A percentile compares a stretch with the other conserved stretches of the same genome.
These are phyloP conservation scores for Lepiota brunneoincarnata DNA, from an alignment of 768 basidiomycete species.

Conservation along the genomic window DNA sequence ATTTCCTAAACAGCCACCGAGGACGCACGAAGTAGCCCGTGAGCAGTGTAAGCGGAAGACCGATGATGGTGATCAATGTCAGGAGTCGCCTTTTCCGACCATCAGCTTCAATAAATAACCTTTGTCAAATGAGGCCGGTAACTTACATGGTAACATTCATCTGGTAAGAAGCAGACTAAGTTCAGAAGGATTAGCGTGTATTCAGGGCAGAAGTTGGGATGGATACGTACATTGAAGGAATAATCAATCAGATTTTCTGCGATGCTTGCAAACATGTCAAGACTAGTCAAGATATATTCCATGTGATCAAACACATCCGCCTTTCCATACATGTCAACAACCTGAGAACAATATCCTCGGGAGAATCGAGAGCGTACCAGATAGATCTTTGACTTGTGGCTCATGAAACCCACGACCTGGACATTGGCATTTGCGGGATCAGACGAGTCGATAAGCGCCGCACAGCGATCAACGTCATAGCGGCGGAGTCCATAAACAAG, in stretches of 20 bases:
- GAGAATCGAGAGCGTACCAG: conserved; percentile 35
- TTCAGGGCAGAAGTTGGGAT: not conserved
- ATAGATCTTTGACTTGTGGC: conserved; percentile 67
- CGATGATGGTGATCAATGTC: conserved; percentile 68
- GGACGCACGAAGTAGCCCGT: conserved; percentile 59
- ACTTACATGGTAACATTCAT: conserved; percentile 73
- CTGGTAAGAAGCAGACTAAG: conserved; percentile 66
- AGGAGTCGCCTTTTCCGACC: conserved; percentile 49
- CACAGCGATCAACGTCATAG: conserved; percentile 67
- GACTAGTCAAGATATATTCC: conserved; percentile 64
- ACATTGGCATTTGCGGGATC: conserved; percentile 31
- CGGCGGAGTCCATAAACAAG: conserved; percentile 65
- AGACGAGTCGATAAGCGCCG: conserved; percentile 51
- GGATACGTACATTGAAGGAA: conserved; percentile 62
- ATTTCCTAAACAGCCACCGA: not conserved
- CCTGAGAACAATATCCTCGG: not conserved
- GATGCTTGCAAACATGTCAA: conserved; percentile 74
- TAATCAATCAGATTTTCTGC: conserved; percentile 72
- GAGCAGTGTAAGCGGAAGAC: conserved; percentile 65
- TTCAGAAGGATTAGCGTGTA: conserved; percentile 1
- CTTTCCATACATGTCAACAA: conserved; percentile 25
- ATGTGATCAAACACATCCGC: conserved; percentile 78
- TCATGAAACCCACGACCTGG: conserved; percentile 60
- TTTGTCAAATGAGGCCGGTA: not conserved
- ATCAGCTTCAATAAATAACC: not conserved